These are phyloP conservation scores for Leishmania major DNA, from an alignment of 208 protist species.

Conservation along the genomic window DNA sequence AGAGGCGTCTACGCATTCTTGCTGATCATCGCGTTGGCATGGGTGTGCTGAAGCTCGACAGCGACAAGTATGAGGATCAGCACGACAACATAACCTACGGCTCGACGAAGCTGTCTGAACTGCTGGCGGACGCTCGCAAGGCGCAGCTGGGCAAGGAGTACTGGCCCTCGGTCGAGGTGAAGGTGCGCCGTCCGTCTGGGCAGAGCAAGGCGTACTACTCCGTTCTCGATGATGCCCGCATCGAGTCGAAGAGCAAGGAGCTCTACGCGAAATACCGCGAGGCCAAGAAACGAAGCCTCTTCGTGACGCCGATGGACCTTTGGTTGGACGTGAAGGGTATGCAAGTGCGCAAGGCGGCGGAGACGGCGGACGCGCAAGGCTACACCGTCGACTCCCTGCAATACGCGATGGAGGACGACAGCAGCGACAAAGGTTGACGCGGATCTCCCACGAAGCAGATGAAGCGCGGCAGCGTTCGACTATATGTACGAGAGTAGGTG, in stretches of 20 bases:
- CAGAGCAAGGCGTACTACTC: constrained; percentile 90
- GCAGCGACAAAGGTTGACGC: constrained; percentile 10
- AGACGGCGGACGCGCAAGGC: constrained; percentile 66
- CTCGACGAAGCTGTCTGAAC: constrained; percentile 70
- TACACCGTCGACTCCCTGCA: constrained; percentile 80
- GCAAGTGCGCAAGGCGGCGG: constrained; percentile 64
- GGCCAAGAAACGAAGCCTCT: constrained; percentile 89
- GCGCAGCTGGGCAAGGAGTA: constrained; percentile 88
- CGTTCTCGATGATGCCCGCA: constrained; percentile 80
- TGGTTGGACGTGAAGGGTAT: constrained; percentile 88
- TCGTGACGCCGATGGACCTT: constrained; percentile 89
- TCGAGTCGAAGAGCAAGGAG: constrained; percentile 79
- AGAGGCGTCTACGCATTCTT: constrained; percentile 85
- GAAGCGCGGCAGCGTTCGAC: background rate
- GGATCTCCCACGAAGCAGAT: background rate
- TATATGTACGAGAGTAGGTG: background rate
- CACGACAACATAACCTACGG: constrained; percentile 85
- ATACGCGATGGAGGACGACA: constrained; percentile 41
- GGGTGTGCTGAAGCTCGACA: constrained; percentile 88
- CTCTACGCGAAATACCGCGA: constrained; percentile 85
- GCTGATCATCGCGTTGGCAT: constrained; percentile 80
- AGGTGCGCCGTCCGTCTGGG: constrained; percentile 83
- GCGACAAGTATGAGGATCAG: constrained; percentile 91
- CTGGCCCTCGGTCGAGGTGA: constrained; percentile 90
- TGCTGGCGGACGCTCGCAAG: constrained; percentile 90